Base-by-base conservation (phyloP, 208 protist species). In the Acanthamoeba royreba region DNA sequence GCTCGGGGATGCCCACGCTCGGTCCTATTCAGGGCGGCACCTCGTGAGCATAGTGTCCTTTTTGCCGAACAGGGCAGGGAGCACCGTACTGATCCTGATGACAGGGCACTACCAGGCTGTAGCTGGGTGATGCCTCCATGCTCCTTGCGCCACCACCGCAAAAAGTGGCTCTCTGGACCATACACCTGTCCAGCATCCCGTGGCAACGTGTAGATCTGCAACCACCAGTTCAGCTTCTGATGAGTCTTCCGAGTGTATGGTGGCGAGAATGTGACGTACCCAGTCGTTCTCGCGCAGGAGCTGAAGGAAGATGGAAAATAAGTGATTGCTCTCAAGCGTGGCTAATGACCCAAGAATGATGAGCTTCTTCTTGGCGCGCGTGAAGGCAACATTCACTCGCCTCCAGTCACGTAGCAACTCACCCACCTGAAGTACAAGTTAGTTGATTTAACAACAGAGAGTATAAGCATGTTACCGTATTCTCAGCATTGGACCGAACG, bases 371-470 rank as follows among this genome's bases (percentile, higher is more conserved):
- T 98, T 98, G 38, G 98, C 98, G 28, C 98, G 94, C 17, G 98
- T 99, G 35, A 99, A 92, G 25, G 98, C 98, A 1, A 99, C 98
- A 93, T 99, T 99, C 33, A 99, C 47, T 28, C 98, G 79, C 8
- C 97, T 87, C 98, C 97, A 98, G 95, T 99, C 98, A 1, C 69
- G 31, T 15, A 98, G 63, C n/a, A 98, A 94, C 15, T 97, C 94
- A 46, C 98, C 98, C 38, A 98, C 89, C 58, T 96, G n/a, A n/a
- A n/a, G n/a, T n/a, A n/a, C n/a, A n/a, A n/a, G 45, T 42, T 7
- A 9, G 55, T 89, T 87, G 4, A 52, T 90, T 94, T 46, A 96
- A 81, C 5, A 95, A 46, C 11, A 96, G 17, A 45, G 8, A 94
- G 42, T 94, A 28, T 46, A 93, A 93, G 63, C 19, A 13, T 52